Conservation (phyloP, 305 asterid genomes). For the Fraxinus angustifolia region DNA sequence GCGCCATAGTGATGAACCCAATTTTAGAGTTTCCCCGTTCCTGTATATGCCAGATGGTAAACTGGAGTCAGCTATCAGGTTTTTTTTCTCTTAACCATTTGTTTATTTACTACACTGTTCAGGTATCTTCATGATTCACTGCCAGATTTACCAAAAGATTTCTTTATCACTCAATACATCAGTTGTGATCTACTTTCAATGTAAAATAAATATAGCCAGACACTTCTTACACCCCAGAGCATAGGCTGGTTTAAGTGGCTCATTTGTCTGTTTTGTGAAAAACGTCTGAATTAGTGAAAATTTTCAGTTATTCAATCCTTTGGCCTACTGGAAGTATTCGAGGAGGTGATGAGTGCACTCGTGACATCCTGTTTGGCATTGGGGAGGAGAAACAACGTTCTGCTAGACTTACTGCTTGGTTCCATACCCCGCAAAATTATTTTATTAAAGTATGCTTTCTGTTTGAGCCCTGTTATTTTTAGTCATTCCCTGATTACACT, state of each 20-base stretch:
- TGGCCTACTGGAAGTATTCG: constrained; percentile 68
- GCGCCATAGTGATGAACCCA: constrained; percentile 92
- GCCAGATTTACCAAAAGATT: not conserved
- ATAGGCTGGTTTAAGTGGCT: constrained; percentile 4
- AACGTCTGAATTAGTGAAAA: constrained; percentile 21
- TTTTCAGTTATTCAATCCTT: constrained; percentile 76
- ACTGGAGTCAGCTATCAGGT: constrained; percentile 93
- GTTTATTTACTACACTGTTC: constrained; percentile 18
- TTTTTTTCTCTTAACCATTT: constrained; percentile 28
- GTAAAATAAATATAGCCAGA: not conserved
- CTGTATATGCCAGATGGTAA: constrained; percentile 94
- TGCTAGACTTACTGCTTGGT: constrained; percentile 98
- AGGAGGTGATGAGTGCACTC: constrained; percentile 83
- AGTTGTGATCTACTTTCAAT: not conserved
- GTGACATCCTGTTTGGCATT: constrained; percentile 79
- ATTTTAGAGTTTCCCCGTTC: constrained; percentile 87
- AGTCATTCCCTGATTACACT: constrained; percentile 14
- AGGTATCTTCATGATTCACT: constrained; percentile 11
- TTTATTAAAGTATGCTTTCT: constrained; percentile 60
- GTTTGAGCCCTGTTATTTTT: constrained; percentile 15
- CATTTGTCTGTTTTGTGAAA: constrained; percentile 10
- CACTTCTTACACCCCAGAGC: not conserved
- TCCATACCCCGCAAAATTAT: constrained; percentile 81
- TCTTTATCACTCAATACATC: not conserved
- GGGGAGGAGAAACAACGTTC: constrained; percentile 94